Base-by-base conservation (phyloP, 352 stramenopile species). In the Phytopythium sindhum region DNA sequence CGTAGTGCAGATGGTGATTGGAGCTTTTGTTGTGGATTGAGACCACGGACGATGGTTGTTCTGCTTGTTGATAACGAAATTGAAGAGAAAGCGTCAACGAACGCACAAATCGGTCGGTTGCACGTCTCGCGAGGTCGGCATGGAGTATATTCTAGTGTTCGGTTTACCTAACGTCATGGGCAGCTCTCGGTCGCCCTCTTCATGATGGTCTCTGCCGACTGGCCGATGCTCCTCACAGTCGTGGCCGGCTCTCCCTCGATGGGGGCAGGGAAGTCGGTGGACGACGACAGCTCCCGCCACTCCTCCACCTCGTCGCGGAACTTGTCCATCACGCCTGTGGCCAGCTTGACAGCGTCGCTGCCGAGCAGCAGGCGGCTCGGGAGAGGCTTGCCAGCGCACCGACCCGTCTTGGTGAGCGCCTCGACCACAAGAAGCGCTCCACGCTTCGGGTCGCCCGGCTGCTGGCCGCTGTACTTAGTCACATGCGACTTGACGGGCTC, bases 341-440 rank as follows among this genome's bases (percentile, higher is more conserved):
- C 72, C 17, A 76, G 63, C 23, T 61, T 61, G 3, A 80, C 61
- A 0, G 72, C 72, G 51, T 80, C 72, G 41, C 72, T 77, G 26
- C 72, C 72, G 4, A 80, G 63, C 57, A 77, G 28, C 63, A 80
- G 60, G 11, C 72, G 72, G 45, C 66, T 65, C 33, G 72, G 72
- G 2, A 80, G 47, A 11, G 23, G 45, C 56, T 78, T 77, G 2
- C 66, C 73, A n/a, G 39, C 24, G 31, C 73, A 78, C 2, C 72
- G 72, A 35, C 74, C 76, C 23, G 50, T 78, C 60, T 81, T 80
- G 4, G 69, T 81, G 23, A 80, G 39, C 21, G 60, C 67, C 42
- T 81, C 74, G 4, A 79, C 67, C 37, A 80, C 63, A 26, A 81
- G 57, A 33, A 65, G 56, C 4, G 69, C 68, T 0, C 61, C 71